Evolutionary conservation across 139 green algal species (phyloP).

Genomic region (Picochlorum sp.): DNA sequence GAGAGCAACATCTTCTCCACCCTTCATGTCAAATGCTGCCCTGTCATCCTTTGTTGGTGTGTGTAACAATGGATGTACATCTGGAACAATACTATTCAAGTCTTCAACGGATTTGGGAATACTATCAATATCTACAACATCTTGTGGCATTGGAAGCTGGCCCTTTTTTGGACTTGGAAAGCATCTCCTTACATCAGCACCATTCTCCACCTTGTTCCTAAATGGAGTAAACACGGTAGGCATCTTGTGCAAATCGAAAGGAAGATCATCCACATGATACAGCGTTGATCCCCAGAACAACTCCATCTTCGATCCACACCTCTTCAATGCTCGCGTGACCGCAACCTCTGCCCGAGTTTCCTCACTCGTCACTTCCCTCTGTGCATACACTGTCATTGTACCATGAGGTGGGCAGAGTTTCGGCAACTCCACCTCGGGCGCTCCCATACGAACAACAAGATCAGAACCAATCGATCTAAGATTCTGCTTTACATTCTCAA

Average conservation of each 20-base stretch:
- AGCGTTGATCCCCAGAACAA: conserved; percentile 68
- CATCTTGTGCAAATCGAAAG: conserved; percentile 51
- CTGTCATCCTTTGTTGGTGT: not conserved
- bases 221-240: conserved; percentile 92
- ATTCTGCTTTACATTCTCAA: conserved; percentile 61
- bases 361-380: conserved; percentile 68
- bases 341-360: conserved; percentile 54
- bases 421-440: conserved; percentile 68
- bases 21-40: conserved; percentile 68
- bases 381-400: conserved; percentile 47
- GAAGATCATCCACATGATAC: conserved; percentile 89
- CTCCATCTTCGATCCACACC: conserved; percentile 32
- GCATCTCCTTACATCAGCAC: conserved; percentile 35
- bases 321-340: conserved; percentile 14
- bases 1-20: conserved; percentile 80
- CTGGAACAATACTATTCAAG: not conserved
- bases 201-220: conserved; percentile 56
- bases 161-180: conserved; percentile 40
- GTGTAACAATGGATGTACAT: not conserved
- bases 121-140: not conserved
- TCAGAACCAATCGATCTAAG: conserved; percentile 52
- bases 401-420: conserved; percentile 2
- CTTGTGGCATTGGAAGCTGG: conserved; percentile 45
- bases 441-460: conserved; percentile 68
- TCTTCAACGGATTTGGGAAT: not conserved